These are phyloP conservation scores for Perkinsus chesapeaki DNA, from an alignment of 169 alveolate species.

Conservation along the genomic window DNA sequence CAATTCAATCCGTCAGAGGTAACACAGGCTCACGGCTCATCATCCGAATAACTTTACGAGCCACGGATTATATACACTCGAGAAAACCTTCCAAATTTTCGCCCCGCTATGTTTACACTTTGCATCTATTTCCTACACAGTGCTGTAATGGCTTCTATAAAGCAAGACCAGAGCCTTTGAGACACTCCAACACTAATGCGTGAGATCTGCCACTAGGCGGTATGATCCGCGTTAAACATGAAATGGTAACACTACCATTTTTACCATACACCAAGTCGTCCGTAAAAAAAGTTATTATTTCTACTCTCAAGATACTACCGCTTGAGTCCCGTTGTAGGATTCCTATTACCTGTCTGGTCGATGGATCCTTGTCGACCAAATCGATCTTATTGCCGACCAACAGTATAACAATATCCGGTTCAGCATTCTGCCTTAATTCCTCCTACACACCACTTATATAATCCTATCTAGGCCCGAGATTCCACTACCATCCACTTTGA, in stretches of 20 bases:
- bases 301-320: neutral
- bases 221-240: too few species aligned
- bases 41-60: neutral
- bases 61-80: neutral
- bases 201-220: too few species aligned
- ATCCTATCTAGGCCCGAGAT: conserved; percentile 40
- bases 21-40: neutral
- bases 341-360: conserved; percentile 72
- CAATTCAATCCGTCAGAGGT: neutral
- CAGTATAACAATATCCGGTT: conserved; percentile 93
- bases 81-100: too few species aligned
- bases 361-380: conserved; percentile 76
- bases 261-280: too few species aligned
- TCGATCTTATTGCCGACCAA: conserved; percentile 98
- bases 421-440: conserved; percentile 92
- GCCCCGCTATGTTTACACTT: too few species aligned
- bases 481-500: conserved; percentile 49
- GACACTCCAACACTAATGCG: too few species aligned
- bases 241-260: too few species aligned
- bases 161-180: too few species aligned
- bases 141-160: too few species aligned
- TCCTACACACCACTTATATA: conserved; percentile 74
- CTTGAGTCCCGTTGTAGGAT: neutral
- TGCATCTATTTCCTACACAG: too few species aligned
- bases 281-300: too few species aligned